These are phyloP conservation scores for Eucalyptus microcorys DNA, from an alignment of 345 rosid species.

Conservation along the genomic window DNA sequence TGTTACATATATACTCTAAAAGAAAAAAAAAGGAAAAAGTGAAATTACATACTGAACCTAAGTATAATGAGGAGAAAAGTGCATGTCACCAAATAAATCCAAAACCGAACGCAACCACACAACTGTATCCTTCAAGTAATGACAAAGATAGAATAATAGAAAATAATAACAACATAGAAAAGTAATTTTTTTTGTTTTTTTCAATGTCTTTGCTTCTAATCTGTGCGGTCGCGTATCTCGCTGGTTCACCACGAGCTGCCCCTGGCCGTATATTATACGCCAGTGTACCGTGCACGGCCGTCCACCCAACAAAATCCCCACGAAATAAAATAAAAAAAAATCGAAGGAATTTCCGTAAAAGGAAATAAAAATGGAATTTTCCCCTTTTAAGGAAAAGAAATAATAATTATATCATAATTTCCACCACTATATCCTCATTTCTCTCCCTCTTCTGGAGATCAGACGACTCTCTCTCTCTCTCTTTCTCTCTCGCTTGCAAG, in stretches of 20 bases:
- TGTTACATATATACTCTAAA: neutral
- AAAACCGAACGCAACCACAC: neutral
- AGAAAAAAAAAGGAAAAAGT: neutral
- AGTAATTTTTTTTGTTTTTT: neutral
- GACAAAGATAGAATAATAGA: neutral
- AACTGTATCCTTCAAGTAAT: neutral
- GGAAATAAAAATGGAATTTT: neutral
- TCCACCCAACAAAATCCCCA: neutral
- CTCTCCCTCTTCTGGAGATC: neutral
- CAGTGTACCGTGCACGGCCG: neutral
- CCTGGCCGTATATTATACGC: neutral
- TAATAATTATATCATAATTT: neutral
- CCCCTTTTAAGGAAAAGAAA: neutral
- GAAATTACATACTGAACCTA: neutral
- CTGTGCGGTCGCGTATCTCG: neutral
- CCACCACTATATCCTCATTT: neutral
- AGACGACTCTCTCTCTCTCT: neutral
- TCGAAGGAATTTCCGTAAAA: neutral
- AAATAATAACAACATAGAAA: neutral
- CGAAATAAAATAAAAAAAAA: neutral
- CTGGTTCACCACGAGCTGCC: neutral
- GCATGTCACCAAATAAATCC: neutral
- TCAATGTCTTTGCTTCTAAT: neutral
- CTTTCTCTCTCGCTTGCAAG: neutral
- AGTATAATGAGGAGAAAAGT: neutral